A percentile compares a stretch with the other conserved stretches of the same genome.
Conservation (phyloP, 2,329 filamentous ascomycete genomes). For the Sporothrix humicola region DNA sequence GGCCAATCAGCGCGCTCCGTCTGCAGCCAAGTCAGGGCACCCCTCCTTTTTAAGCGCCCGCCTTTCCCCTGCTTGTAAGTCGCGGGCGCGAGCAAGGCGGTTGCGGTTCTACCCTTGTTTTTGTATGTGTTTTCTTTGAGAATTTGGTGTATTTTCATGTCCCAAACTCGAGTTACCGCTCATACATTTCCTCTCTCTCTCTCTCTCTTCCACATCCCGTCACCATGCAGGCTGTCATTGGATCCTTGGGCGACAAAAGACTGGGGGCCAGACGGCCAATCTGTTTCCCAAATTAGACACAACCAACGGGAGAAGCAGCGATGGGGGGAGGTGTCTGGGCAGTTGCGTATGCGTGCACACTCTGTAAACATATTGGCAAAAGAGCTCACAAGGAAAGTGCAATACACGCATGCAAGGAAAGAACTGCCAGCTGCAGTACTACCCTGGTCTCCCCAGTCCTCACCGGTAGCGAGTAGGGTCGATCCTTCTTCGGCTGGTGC, state of each 20-base stretch:
- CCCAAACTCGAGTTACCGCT: not conserved
- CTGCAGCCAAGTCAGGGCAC: constrained; percentile 25
- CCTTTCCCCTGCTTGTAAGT: constrained; percentile 33
- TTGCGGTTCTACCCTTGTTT: constrained; percentile 11
- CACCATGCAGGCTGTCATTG: constrained; percentile 26
- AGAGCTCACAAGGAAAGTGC: constrained; percentile 1
- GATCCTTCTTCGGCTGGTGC: constrained; percentile 18
- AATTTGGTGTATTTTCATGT: not conserved
- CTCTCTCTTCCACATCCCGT: not conserved
- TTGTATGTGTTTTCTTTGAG: not conserved
- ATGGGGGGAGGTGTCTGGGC: not conserved
- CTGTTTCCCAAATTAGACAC: constrained; percentile 31
- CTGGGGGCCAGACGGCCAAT: constrained; percentile 8
- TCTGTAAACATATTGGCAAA: not conserved
- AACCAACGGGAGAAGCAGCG: constrained; percentile 16
- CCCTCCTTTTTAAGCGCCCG: constrained; percentile 35
- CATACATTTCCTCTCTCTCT: too few relatives aligned
- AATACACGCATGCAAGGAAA: not conserved
- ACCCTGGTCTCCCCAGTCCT: constrained; percentile 9
- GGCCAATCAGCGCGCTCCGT: constrained; percentile 31
- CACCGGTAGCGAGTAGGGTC: not conserved
- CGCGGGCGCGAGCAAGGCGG: not conserved
- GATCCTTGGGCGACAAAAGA: not conserved
- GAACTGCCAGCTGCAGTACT: constrained; percentile 29
- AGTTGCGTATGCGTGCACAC: not conserved